Conservation (phyloP, 2,329 filamentous ascomycete species). For the Pseudogymnoascus sp. region DNA sequence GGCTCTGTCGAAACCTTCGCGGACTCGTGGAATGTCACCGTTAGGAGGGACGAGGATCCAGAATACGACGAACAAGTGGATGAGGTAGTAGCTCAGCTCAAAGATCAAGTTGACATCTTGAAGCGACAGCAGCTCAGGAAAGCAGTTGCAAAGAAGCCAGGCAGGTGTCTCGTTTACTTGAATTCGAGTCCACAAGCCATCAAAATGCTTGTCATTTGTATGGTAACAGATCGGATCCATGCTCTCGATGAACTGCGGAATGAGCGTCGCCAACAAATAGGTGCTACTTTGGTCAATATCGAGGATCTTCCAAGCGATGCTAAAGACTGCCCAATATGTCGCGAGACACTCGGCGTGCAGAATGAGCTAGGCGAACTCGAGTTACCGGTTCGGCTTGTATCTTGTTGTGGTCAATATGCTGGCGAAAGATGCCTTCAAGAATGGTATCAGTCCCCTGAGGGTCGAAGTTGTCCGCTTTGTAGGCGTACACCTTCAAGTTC, state of each 20-base stretch:
- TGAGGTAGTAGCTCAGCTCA: slow-evolving; percentile 13
- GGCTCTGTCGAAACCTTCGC: background rate
- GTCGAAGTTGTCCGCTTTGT: slow-evolving; percentile 17
- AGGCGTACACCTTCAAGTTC: slow-evolving; percentile 12
- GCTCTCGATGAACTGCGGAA: slow-evolving; percentile 13
- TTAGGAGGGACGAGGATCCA: slow-evolving; percentile 9
- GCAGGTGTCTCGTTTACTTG: background rate
- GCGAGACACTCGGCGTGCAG: slow-evolving; percentile 13
- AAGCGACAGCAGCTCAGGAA: background rate
- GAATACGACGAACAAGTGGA: slow-evolving; percentile 16
- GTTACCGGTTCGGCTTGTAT: slow-evolving; percentile 15
- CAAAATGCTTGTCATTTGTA: slow-evolving; percentile 18
- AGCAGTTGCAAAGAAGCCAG: slow-evolving; percentile 15
- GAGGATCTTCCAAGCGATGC: slow-evolving; percentile 11
- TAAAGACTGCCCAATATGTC: slow-evolving; percentile 19
- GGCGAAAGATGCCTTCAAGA: slow-evolving; percentile 17
- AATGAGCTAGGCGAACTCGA: slow-evolving; percentile 14
- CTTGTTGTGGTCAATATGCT: slow-evolving; percentile 21
- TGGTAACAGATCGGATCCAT: slow-evolving; percentile 21
- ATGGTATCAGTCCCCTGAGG: slow-evolving; percentile 14
- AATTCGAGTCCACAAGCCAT: slow-evolving; percentile 13
- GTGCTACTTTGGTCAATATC: slow-evolving; percentile 11
- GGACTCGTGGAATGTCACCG: slow-evolving; percentile 9
- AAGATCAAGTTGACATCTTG: slow-evolving; percentile 12
- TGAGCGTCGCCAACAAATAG: slow-evolving; percentile 4